phyloP scores from a whole-genome alignment of 106 monocot species.

The Dactylorhiza incarnata region DNA sequence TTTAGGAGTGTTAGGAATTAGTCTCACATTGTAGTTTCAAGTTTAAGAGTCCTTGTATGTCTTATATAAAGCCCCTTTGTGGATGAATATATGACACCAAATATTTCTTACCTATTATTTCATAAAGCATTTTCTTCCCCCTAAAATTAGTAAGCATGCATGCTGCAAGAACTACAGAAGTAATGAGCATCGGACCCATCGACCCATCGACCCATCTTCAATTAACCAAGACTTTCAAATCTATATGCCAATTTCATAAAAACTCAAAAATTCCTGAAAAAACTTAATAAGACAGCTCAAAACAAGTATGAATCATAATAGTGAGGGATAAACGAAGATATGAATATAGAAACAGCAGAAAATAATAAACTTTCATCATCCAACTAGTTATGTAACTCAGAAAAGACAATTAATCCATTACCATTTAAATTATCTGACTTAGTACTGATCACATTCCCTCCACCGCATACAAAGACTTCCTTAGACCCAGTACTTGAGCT shows the following conservation, averaged over 20 bases:
- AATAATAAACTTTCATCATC: not conserved
- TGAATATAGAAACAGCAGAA: not conserved
- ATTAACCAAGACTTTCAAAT: not conserved
- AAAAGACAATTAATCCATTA: slow-evolving; percentile 1
- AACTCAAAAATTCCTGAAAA: not conserved
- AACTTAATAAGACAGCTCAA: not conserved
- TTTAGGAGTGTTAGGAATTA: no score
- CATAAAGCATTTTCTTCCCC: not conserved
- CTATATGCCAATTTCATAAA: not conserved
- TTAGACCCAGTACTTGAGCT: slow-evolving; percentile 25
- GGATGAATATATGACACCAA: no score
- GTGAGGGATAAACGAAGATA: not conserved
- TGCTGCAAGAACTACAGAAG: not conserved
- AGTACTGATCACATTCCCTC: slow-evolving; percentile 14
- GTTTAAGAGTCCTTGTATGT: no score
- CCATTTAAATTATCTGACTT: slow-evolving; percentile 30
- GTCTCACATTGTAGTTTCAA: no score
- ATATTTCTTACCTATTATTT: no score
- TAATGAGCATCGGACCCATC: not conserved
- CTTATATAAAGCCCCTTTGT: no score
- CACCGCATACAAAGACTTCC: slow-evolving; percentile 28
- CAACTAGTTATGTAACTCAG: not conserved
- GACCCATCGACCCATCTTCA: not conserved
- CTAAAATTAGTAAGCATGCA: not conserved
- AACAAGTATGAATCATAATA: not conserved